Percentiles rank a stretch among this genome's conserved stretches.
These are phyloP conservation scores for Cynanchum wilfordii DNA, from an alignment of 257 asterid genomes.

Conservation along the genomic window DNA sequence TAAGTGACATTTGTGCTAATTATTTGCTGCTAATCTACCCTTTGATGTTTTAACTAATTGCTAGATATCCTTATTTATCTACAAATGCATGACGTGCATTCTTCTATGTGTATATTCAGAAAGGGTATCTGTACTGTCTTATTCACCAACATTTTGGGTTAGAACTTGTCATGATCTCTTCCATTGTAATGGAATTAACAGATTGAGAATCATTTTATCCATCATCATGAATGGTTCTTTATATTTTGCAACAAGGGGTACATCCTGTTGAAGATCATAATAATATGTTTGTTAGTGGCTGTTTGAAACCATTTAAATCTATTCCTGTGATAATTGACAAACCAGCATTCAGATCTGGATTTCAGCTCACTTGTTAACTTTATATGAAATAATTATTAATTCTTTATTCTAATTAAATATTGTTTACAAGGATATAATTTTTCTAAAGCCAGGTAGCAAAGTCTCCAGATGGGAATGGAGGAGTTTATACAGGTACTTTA, in stretches of 20 bases:
- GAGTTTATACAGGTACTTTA: conserved; percentile 76
- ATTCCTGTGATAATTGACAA: neutral
- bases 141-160: neutral
- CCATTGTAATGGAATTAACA: neutral
- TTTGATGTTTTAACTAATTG: neutral
- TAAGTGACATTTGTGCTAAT: neutral
- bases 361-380: neutral
- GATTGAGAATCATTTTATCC: neutral
- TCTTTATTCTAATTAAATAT: conserved; percentile 8
- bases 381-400: neutral
- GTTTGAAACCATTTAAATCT: neutral
- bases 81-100: neutral
- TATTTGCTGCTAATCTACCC: neutral
- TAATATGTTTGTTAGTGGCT: neutral
- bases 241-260: neutral
- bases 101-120: neutral
- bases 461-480: conserved; percentile 99
- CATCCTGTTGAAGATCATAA: neutral
- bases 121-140: neutral
- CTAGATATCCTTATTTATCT: neutral
- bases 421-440: conserved; percentile 21
- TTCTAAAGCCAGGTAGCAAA: conserved; percentile 70
- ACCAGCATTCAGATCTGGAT: neutral
- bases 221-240: neutral
- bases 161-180: neutral